Conservation (phyloP, 306 rosid genomes). For the Gillenia trifoliata region DNA sequence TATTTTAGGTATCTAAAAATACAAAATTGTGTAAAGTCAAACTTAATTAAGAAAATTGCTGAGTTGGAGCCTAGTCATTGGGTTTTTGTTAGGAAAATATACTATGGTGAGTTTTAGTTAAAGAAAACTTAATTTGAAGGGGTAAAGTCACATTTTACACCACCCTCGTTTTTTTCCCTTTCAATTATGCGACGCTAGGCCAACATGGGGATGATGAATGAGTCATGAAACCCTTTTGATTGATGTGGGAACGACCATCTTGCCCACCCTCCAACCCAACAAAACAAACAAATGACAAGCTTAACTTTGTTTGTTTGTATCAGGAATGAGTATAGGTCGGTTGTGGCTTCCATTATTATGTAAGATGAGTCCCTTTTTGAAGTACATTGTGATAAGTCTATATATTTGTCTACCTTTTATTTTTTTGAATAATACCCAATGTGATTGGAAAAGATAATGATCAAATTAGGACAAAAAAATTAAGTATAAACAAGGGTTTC, state of each 20-base stretch:
- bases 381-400: background rate
- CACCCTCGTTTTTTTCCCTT: background rate
- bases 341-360: background rate
- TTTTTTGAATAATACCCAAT: background rate
- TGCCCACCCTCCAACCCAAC: slow-evolving; percentile 1
- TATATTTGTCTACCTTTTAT: background rate
- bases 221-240: background rate
- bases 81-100: too few relatives aligned
- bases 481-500: background rate
- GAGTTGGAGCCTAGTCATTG: too few relatives aligned
- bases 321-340: background rate
- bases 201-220: background rate
- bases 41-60: too few relatives aligned
- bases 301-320: background rate
- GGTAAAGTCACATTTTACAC: too few relatives aligned
- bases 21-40: too few relatives aligned
- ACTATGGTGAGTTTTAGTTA: too few relatives aligned
- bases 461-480: background rate
- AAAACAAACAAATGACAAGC: background rate
- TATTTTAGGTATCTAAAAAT: too few relatives aligned
- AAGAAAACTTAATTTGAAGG: too few relatives aligned
- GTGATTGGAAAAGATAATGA: background rate
- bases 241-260: background rate
- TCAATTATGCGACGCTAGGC: background rate
- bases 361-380: background rate